phyloP scores from a whole-genome alignment of 345 rosid species.

The Citrus australasica region DNA sequence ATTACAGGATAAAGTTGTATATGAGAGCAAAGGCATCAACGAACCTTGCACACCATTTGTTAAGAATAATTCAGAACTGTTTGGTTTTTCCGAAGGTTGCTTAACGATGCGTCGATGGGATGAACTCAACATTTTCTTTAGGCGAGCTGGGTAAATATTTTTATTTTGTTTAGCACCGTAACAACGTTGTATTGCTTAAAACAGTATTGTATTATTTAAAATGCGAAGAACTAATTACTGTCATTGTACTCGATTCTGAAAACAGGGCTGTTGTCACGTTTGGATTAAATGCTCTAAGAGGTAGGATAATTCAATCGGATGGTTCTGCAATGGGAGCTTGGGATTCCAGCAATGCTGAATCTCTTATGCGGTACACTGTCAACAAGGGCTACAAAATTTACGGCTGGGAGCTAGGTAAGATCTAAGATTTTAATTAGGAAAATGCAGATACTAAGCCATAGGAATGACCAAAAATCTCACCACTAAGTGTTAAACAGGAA shows the following conservation, averaged over 20 bases:
- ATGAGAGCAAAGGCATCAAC: slow-evolving; percentile 32
- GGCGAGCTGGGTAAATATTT: slow-evolving; percentile 42
- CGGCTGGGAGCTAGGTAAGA: slow-evolving; percentile 58
- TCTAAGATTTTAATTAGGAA: slow-evolving; percentile 9
- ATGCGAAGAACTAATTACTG: no score
- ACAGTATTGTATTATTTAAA: no score
- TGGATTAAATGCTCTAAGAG: slow-evolving; percentile 44
- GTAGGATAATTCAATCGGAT: slow-evolving; percentile 28
- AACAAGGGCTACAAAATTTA: slow-evolving; percentile 29
- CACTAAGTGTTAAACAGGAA: slow-evolving; percentile 22
- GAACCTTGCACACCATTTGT: slow-evolving; percentile 43
- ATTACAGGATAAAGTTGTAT: slow-evolving; percentile 54
- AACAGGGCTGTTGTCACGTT: slow-evolving; percentile 38
- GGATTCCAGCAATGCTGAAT: slow-evolving; percentile 42
- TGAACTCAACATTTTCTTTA: slow-evolving; percentile 51
- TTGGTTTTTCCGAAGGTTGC: slow-evolving; percentile 71
- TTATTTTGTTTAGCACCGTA: no score
- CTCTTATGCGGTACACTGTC: slow-evolving; percentile 36
- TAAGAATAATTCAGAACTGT: slow-evolving; percentile 34
- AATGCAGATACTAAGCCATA: background rate
- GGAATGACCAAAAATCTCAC: background rate
- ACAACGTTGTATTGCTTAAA: no score
- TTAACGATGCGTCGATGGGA: slow-evolving; percentile 67
- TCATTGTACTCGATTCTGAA: background rate
- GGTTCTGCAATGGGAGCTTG: slow-evolving; percentile 38